Base-by-base conservation (phyloP, 2,329 filamentous ascomycete species). In the Dactylellina haptotyla region DNA sequence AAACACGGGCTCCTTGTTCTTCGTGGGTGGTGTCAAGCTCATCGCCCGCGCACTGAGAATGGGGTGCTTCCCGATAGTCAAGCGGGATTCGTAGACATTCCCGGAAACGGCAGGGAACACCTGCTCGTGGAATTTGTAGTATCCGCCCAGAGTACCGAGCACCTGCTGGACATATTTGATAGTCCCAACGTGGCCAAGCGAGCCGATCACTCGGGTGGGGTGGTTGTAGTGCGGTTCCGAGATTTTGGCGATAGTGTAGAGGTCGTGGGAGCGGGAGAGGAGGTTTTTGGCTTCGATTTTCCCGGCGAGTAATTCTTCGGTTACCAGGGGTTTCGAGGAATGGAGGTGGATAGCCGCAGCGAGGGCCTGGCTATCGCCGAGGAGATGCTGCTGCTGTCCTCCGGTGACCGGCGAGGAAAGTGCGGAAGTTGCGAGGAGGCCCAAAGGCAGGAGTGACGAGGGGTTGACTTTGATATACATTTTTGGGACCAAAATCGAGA, bases 131-230 rank as follows among this genome's bases (percentile, higher is more conserved):
- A 88, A 80, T 39, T 81, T 84, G 80, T 90, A 90, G 82, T 89
- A 90, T 75, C 84, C 83, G 34, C 84, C 85, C 16, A 71, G 26
- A 1, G 41, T 64, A 4, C 53, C 28, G 83, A 82, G 58, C 90
- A 82, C 32, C 85, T 84, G 14, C 82, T 81, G 77, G 76, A 91
- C 85, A 79, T 89, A 91, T 56, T 86, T 82, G 45, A 91, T 81
- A 0, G 89, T 90, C 39, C 83, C 86, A n/a, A 82, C 78, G 77
- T 91, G 89, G 25, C 88, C 89, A 86, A 75, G 14, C 75, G 87
- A 89, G 28, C 89, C 89, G 75, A 91, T 90, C 20, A 91, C 89
- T 59, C 89, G 85, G 0, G 89, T 91, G 0, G 89, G 89, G 77
- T 89, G 89, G 73, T 86, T 85, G 78, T 87, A 90, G 75, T 90